phyloP scores from a whole-genome alignment of 164 flowering plant species.

The Echeveria elegans region DNA sequence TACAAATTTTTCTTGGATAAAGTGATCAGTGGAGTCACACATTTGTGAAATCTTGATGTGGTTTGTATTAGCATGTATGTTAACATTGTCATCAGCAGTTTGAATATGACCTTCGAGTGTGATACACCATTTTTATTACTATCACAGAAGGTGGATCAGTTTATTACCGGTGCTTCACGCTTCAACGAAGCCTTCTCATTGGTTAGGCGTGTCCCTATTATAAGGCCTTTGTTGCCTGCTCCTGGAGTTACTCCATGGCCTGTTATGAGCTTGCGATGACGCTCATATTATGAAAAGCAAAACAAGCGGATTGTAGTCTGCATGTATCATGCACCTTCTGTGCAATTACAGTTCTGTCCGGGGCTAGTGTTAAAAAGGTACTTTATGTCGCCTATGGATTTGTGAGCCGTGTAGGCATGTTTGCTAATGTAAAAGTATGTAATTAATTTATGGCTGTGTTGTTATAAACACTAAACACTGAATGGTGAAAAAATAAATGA shows the following conservation, averaged over 20 bases:
- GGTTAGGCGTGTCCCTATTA: slow-evolving; percentile 50
- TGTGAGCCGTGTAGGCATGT: background rate
- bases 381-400: background rate
- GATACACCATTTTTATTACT: background rate
- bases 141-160: slow-evolving; percentile 39
- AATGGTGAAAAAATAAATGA: no score
- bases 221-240: slow-evolving; percentile 7
- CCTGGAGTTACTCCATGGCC: slow-evolving; percentile 9
- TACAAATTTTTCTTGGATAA: background rate
- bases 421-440: no score
- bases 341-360: background rate
- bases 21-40: background rate
- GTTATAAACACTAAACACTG: background rate
- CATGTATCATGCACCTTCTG: background rate
- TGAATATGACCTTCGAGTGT: background rate
- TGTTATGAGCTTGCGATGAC: slow-evolving; percentile 3
- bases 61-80: background rate
- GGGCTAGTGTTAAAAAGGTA: background rate
- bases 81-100: background rate
- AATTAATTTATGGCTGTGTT: background rate
- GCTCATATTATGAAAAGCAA: background rate
- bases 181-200: slow-evolving; percentile 91
- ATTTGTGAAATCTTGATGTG: background rate
- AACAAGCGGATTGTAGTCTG: background rate
- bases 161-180: slow-evolving; percentile 69